Evolutionary conservation across 352 stramenopile genomes (phyloP), one percentile per base, ranked within the genome.

Genomic region (Globisporangium canariense): DNA sequence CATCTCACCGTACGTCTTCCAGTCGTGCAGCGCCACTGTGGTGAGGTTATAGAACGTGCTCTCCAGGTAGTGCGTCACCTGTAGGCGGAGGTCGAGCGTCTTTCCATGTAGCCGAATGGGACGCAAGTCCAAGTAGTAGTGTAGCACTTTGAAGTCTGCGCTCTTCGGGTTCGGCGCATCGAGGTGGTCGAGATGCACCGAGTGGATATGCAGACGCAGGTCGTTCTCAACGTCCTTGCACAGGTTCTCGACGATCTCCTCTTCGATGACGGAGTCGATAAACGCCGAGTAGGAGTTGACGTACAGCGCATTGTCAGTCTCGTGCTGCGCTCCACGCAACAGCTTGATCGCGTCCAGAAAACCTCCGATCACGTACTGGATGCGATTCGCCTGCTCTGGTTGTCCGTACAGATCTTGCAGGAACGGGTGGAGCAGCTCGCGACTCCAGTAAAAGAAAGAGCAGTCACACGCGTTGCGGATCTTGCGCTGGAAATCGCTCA

Each of bases 41-140:
- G 93, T 98, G 49, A 98, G 81, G 60, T 98, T 96, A 71, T 98
- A 98, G 66, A 98, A 98, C 45, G 84, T 97, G 61, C 79, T 94
- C 62, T 98, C 91, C n/a, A 98, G 74, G 65, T 98, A 98, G 64
- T 94, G 81, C 38, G 88, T 94, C 18, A 98, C 91, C 38, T 88
- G 80, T 56, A 87, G 69, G 47, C 89, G 83, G 43, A 98, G 66
- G 50, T 97, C 74, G 41, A 98, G 67, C 63, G 81, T 84, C 62
- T 89, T 93, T 46, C 89, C 90, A 56, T 97, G 90, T n/a, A 98
- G 67, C 20, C 84, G 80, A 60, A 98, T 88, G 0, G 91, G 89
- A 45, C 85, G 86, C 58, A 97, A 62, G 52, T 94, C 74, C 22
- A 98, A 63, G 22, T 93, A 96, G 63, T 91, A 88, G 58, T 91